Conservation (phyloP, 805 yeast species). For the Brettanomyces nanus region DNA sequence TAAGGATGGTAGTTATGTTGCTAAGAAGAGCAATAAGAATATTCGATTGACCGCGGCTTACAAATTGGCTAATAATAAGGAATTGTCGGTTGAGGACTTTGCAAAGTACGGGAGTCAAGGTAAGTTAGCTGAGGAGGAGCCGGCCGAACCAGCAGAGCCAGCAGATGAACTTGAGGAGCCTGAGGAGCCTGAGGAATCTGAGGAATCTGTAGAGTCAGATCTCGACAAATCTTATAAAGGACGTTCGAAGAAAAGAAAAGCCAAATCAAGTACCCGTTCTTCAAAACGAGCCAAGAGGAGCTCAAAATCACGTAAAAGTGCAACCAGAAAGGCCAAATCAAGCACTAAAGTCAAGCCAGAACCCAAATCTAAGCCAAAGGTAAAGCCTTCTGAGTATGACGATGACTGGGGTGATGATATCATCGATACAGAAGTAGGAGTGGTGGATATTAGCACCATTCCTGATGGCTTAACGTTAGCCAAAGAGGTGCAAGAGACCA, state of each 20-base stretch:
- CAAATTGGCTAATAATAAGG: constrained; percentile 21
- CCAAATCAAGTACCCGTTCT: constrained; percentile 15
- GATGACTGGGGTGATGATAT: constrained; percentile 24
- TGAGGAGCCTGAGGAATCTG: constrained; percentile 4
- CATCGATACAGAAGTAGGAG: constrained; percentile 9
- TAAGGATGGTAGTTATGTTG: constrained; percentile 37
- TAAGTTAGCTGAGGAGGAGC: constrained; percentile 19
- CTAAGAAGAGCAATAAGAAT: constrained; percentile 36
- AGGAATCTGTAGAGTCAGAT: constrained; percentile 7
- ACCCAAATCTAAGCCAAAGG: constrained; percentile 6
- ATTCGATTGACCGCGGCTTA: constrained; percentile 25
- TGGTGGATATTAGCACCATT: constrained; percentile 11
- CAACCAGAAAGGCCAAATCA: constrained; percentile 9
- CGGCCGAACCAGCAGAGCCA: not conserved
- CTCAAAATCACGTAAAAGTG: constrained; percentile 5
- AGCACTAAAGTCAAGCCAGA: constrained; percentile 15
- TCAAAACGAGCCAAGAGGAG: constrained; percentile 1
- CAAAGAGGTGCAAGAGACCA: constrained; percentile 15
- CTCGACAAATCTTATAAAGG: constrained; percentile 26
- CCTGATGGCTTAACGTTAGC: constrained; percentile 17
- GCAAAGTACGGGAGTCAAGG: constrained; percentile 35
- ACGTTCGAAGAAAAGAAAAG: constrained; percentile 14
- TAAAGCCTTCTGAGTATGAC: constrained; percentile 9
- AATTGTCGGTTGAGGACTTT: constrained; percentile 43
- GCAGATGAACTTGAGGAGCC: not conserved